These are phyloP conservation scores for Aspergillus ruber DNA, from an alignment of 2,329 filamentous ascomycete genomes.

Conservation along the genomic window DNA sequence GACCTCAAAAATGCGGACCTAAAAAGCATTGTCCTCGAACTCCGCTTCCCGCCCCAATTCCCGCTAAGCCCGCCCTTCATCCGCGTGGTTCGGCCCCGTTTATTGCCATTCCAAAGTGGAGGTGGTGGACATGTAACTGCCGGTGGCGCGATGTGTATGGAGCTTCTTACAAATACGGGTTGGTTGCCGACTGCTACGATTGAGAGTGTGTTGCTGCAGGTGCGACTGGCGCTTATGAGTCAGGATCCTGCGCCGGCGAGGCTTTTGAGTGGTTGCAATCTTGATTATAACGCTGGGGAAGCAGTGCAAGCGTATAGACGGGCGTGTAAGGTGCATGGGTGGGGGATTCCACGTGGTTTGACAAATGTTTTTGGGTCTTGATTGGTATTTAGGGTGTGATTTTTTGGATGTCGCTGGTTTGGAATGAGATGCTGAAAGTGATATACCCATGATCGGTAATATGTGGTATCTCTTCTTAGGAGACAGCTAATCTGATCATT, in stretches of 20 bases:
- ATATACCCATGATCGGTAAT: too few relatives aligned
- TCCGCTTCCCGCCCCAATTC: conserved; percentile 71
- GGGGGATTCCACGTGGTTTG: conserved; percentile 63
- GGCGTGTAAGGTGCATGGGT: conserved; percentile 63
- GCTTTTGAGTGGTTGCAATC: conserved; percentile 38
- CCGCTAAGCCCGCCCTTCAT: conserved; percentile 79
- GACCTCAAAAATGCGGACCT: conserved; percentile 63
- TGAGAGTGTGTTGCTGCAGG: conserved; percentile 73
- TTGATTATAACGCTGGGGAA: conserved; percentile 62
- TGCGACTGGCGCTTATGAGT: conserved; percentile 68
- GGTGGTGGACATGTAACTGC: conserved; percentile 81
- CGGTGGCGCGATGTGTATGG: conserved; percentile 80
- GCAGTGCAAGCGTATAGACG: conserved; percentile 68
- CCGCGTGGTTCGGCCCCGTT: conserved; percentile 72
- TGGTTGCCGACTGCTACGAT: conserved; percentile 70
- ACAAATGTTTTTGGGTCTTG: conserved; percentile 34
- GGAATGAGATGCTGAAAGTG: too few relatives aligned
- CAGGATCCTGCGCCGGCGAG: conserved; percentile 65
- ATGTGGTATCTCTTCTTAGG: too few relatives aligned
- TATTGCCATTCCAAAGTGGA: conserved; percentile 62
- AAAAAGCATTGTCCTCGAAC: conserved; percentile 68
- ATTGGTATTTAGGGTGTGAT: not conserved
- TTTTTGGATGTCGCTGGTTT: conserved; percentile 2
- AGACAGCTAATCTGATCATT: too few relatives aligned
- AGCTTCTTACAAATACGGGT: conserved; percentile 73